A percentile compares a stretch with the other conserved stretches of the same genome.
Evolutionary conservation across 495 filamentous ascomycete genomes (phyloP).

Genomic region (Penicillium herquei): DNA sequence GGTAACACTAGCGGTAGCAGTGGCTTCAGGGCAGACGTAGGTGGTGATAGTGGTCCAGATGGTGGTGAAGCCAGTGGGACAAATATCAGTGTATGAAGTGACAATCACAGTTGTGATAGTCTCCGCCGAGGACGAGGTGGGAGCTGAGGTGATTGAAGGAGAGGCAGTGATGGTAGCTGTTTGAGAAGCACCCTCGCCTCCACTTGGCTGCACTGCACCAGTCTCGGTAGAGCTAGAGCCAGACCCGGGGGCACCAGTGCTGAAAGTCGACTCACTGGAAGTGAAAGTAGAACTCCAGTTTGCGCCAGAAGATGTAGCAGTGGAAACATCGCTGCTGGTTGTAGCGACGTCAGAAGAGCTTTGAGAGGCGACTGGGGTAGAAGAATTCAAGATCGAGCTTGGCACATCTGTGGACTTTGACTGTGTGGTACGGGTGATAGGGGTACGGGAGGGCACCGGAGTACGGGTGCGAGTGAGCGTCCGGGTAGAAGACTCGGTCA

Average conservation of each 20-base stretch:
- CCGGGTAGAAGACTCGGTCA: not conserved
- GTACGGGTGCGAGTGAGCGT: not conserved
- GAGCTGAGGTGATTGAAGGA: slow-evolving; percentile 41
- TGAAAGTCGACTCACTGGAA: not conserved
- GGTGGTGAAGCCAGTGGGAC: slow-evolving; percentile 46
- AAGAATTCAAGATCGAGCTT: not conserved
- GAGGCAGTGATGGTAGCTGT: slow-evolving; percentile 37
- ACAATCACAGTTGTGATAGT: slow-evolving; percentile 40
- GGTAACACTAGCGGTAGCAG: slow-evolving; percentile 18
- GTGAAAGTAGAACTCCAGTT: not conserved
- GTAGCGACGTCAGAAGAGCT: not conserved
- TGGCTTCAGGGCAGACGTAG: slow-evolving; percentile 36
- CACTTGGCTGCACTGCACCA: slow-evolving; percentile 4
- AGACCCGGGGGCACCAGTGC: slow-evolving; percentile 1
- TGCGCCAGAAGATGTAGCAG: not conserved
- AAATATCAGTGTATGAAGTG: slow-evolving; percentile 44
- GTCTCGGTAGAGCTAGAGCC: slow-evolving; percentile 1
- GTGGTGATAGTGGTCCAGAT: slow-evolving; percentile 41
- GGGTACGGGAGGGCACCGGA: not conserved
- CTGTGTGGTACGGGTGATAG: not conserved
- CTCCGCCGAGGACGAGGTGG: slow-evolving; percentile 20
- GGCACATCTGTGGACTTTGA: not conserved
- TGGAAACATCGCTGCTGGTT: not conserved
- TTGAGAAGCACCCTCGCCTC: not conserved
- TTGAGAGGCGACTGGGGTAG: not conserved